Evolutionary conservation across 352 stramenopile genomes (phyloP).

Genomic region (Globisporangium acanthophoron): DNA sequence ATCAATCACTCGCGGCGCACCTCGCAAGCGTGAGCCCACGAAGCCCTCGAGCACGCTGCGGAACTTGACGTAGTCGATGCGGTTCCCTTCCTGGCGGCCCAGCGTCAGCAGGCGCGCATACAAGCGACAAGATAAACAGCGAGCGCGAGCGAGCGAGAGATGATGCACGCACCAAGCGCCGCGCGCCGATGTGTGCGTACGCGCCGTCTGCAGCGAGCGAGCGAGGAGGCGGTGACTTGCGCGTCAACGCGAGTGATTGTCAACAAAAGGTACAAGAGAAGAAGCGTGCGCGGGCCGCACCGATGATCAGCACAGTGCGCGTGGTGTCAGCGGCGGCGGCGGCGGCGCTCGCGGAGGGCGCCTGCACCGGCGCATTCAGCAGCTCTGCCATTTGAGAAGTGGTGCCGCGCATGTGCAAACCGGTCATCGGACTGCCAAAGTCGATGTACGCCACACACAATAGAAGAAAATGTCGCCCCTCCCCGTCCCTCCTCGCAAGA

Average conservation of each 20-base stretch:
- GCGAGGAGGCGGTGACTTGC: not conserved
- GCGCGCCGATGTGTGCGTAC: conserved; percentile 63
- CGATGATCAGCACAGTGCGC: conserved; percentile 63
- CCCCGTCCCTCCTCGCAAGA: not conserved
- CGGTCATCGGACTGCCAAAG: no score
- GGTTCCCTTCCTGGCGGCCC: conserved; percentile 28
- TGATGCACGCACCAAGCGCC: conserved; percentile 25
- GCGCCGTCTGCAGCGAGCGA: conserved; percentile 36
- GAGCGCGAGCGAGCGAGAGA: no score
- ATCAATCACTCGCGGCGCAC: conserved; percentile 15
- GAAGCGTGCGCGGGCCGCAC: conserved; percentile 17
- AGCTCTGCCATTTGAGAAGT: not conserved
- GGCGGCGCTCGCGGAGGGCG: not conserved
- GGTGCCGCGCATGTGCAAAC: no score
- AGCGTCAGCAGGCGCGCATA: conserved; percentile 1
- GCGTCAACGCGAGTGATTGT: conserved; percentile 11
- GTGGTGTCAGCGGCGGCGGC: conserved; percentile 10
- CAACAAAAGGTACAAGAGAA: conserved; percentile 5
- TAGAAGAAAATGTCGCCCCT: no score
- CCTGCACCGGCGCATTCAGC: not conserved
- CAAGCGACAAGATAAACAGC: not conserved
- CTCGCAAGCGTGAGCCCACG: conserved; percentile 36
- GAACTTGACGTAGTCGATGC: conserved; percentile 71
- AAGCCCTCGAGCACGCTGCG: conserved; percentile 50
- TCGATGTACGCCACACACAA: not conserved